Evolutionary conservation across 345 rosid species (phyloP).

Genomic region (Viola odorata): DNA sequence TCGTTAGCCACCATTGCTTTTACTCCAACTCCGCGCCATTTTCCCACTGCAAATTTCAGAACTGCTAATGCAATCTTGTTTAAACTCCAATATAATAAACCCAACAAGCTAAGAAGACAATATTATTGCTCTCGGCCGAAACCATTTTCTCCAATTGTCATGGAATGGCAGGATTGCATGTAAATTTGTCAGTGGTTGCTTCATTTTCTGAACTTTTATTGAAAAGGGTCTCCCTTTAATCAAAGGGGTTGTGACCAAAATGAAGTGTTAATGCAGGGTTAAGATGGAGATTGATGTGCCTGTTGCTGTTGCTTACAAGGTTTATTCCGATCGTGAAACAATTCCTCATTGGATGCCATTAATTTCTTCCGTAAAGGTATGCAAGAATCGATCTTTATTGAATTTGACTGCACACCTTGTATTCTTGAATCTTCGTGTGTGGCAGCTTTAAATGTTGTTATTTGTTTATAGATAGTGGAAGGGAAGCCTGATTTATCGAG

Average conservation of each 20-base stretch:
- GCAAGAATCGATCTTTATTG: background rate
- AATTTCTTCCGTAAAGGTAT: slow-evolving; percentile 80
- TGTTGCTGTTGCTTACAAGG: slow-evolving; percentile 57
- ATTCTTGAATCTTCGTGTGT: background rate
- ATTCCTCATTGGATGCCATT: slow-evolving; percentile 93
- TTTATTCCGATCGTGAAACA: slow-evolving; percentile 70
- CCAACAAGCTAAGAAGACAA: slow-evolving; percentile 29
- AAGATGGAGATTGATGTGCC: slow-evolving; percentile 77
- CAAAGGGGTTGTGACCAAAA: background rate
- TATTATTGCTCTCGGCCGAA: slow-evolving; percentile 18
- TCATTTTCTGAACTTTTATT: background rate
- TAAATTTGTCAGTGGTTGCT: slow-evolving; percentile 15
- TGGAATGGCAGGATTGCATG: slow-evolving; percentile 98
- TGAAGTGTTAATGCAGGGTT: slow-evolving; percentile 43
- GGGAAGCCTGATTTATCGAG: slow-evolving; percentile 71
- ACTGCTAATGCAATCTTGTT: slow-evolving; percentile 21
- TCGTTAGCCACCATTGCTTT: slow-evolving; percentile 25
- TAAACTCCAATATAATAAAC: slow-evolving; percentile 28
- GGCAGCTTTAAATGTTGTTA: background rate
- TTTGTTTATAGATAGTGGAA: slow-evolving; percentile 47
- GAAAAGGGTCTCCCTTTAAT: background rate
- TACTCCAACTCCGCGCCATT: slow-evolving; percentile 6
- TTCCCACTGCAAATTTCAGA: slow-evolving; percentile 5
- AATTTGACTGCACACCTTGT: background rate
- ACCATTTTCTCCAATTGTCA: slow-evolving; percentile 45